phyloP scores from a whole-genome alignment of 2,329 filamentous ascomycete species.

The Neodidymelliopsis sp. region DNA sequence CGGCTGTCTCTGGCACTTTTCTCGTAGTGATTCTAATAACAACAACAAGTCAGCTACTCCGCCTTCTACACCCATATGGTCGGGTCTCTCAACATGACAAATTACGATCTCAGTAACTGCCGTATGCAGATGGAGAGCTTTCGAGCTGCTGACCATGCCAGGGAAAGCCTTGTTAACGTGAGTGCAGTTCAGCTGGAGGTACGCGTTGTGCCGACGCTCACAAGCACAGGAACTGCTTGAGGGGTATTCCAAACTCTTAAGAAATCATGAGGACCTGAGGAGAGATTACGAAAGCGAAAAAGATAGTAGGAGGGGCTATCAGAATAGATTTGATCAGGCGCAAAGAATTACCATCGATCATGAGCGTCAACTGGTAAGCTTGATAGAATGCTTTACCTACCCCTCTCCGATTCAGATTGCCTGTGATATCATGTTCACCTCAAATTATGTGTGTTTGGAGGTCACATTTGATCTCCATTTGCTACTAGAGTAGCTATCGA shows the following conservation, averaged over 20 bases:
- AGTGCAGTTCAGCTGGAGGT: slow-evolving; percentile 7
- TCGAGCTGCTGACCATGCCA: slow-evolving; percentile 46
- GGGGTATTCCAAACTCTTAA: slow-evolving; percentile 34
- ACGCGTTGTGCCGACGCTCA: slow-evolving; percentile 27
- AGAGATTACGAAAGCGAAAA: slow-evolving; percentile 44
- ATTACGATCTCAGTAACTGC: slow-evolving; percentile 32
- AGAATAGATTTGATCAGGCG: slow-evolving; percentile 32
- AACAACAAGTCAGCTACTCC: neutral
- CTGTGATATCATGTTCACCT: too few species aligned
- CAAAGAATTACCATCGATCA: slow-evolving; percentile 28
- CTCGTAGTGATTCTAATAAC: too few species aligned
- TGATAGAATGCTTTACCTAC: too few species aligned
- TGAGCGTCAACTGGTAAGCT: slow-evolving; percentile 37
- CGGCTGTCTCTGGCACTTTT: too few species aligned
- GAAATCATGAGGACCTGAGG: slow-evolving; percentile 36
- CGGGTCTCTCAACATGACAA: slow-evolving; percentile 21
- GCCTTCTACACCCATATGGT: slow-evolving; percentile 6
- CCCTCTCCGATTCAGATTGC: too few species aligned
- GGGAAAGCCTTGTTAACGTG: slow-evolving; percentile 45
- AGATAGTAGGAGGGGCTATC: slow-evolving; percentile 43
- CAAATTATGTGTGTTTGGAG: too few species aligned
- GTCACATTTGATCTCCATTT: neutral
- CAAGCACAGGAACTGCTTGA: slow-evolving; percentile 39
- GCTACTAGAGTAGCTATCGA: neutral
- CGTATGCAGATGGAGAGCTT: slow-evolving; percentile 43